Evolutionary conservation across 2,329 filamentous ascomycete species (phyloP).

Genomic region (Trichoderma semiorbis): DNA sequence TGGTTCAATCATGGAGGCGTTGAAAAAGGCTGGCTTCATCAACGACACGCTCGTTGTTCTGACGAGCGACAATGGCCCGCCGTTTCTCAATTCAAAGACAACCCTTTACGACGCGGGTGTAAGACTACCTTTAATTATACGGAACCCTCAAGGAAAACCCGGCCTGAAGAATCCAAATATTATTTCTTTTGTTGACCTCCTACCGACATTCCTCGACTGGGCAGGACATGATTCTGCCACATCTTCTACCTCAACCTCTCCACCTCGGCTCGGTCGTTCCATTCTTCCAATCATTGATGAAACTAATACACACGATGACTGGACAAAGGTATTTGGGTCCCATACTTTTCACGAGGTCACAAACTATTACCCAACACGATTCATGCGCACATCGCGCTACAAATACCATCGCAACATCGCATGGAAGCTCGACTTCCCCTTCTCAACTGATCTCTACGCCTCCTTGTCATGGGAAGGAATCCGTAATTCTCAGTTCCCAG

Average conservation of each 20-base stretch:
- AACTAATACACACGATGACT: background rate
- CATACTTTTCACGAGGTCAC: conserved; percentile 7
- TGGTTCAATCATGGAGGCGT: background rate
- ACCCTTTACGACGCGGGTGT: conserved; percentile 3
- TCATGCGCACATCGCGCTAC: background rate
- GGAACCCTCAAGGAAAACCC: background rate
- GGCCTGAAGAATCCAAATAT: background rate
- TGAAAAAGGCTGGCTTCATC: background rate
- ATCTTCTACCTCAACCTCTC: background rate
- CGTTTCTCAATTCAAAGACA: conserved; percentile 11
- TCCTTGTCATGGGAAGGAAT: conserved; percentile 9
- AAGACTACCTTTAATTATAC: conserved; percentile 3
- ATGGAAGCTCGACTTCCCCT: conserved; percentile 10
- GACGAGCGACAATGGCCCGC: conserved; percentile 7
- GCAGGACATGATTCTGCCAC: background rate
- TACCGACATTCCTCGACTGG: conserved; percentile 4
- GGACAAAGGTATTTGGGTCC: background rate
- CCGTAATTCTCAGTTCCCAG: background rate
- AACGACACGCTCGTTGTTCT: background rate
- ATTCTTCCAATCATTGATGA: conserved; percentile 4
- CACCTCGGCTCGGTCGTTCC: background rate
- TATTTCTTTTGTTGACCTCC: conserved; percentile 2
- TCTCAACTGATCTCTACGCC: conserved; percentile 2
- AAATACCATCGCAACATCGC: conserved; percentile 13
- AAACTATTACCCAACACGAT: conserved; percentile 9